Evolutionary conservation across 805 yeast species (phyloP), one percentile per base, ranked within the genome.

Genomic region (Yamadazyma nakazawae): DNA sequence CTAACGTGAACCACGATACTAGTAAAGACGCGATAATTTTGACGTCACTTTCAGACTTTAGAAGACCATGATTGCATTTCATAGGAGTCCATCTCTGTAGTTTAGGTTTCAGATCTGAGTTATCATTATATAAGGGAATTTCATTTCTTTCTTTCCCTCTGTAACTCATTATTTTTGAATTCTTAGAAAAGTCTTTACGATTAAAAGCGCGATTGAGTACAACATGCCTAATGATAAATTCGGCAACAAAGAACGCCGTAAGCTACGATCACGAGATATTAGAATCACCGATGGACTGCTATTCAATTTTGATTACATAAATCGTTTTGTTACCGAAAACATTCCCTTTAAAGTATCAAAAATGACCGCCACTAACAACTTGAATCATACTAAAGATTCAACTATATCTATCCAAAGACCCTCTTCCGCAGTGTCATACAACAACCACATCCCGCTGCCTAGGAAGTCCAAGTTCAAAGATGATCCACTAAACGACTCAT

Each of bases 401-500:
- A 17, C 35, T 39, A 49, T 43, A 16, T 19, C 37, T 5, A 28
- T 10, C 12, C 7, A 21, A 21, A 34, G 16, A 24, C n/a, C 35
- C 8, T 17, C 43, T 1, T 32, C 43, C 14, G 21, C 31, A 14
- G 45, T 26, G 2, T 38, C 14, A 19, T 37, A 19, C 37, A 10
- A n/a, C n/a, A 34, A 32, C n/a, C 31, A 21, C 10, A 24, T 34
- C 12, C n/a, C 16, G n/a, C 48, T 43, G 52, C 52, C 51, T 8
- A 34, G 49, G 16, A 47, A 47, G 26, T 40, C 50, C 12, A 47
- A 42, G 18, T 13, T 49, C 7, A 34, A 46, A 2, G 54, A 35
- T 5, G 76, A 70, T 47, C 79, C 81, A 4, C 63, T 86, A 40
- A 54, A 62, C 1, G 85, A 81, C 58, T 53, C 59, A 0, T 16